Conservation (phyloP, 306 rosid species). For the Cicer bijugum region DNA sequence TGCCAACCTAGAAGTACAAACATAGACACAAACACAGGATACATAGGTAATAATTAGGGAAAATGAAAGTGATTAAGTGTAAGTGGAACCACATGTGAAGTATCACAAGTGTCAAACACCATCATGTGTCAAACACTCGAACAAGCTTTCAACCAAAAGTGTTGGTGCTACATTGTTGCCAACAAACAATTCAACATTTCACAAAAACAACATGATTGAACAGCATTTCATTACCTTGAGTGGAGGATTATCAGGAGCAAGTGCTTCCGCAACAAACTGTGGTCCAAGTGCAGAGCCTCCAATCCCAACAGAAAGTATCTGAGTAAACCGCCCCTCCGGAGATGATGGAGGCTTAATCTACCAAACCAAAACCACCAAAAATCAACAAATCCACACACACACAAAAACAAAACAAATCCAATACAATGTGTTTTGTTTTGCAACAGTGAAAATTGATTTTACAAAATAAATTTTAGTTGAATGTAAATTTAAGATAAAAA, state of each 20-base stretch:
- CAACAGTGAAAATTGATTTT: too few species aligned
- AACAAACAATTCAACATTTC: neutral
- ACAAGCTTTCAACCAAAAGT: too few species aligned
- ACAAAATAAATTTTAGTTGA: too few species aligned
- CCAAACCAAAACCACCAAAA: conserved; percentile 34
- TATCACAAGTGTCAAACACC: too few species aligned
- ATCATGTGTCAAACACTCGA: too few species aligned
- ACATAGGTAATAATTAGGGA: too few species aligned
- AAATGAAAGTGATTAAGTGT: too few species aligned
- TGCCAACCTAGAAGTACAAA: too few species aligned
- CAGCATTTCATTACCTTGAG: conserved; percentile 63
- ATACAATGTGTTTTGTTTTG: neutral
- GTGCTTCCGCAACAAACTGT: conserved; percentile 97
- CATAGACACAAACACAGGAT: too few species aligned
- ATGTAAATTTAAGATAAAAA: too few species aligned
- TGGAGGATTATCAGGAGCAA: conserved; percentile 98
- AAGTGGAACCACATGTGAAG: too few species aligned
- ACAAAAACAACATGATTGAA: conserved; percentile 1
- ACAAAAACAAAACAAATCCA: conserved; percentile 6
- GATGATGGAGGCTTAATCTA: conserved; percentile 91
- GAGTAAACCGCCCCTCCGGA: conserved; percentile 78
- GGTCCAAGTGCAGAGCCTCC: conserved; percentile 99
- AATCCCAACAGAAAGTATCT: conserved; percentile 86
- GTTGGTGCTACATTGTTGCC: neutral
- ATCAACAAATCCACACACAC: neutral